Percentiles rank a stretch among this genome's conserved stretches.
phyloP scores from a whole-genome alignment of 305 asterid species.

The Fraxinus albicans region DNA sequence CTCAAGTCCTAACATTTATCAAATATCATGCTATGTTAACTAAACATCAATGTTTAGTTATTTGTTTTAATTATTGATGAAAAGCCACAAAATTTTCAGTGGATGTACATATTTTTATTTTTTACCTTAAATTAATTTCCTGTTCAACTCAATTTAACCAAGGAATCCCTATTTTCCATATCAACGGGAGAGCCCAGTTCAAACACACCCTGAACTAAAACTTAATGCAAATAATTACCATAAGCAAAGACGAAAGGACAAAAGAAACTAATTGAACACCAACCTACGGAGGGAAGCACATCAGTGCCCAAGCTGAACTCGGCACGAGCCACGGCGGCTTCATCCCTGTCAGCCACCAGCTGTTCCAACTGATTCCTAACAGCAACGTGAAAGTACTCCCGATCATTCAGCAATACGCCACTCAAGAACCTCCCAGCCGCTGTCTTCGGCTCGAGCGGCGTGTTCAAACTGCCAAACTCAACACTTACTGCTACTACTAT shows the following conservation, averaged over 20 bases:
- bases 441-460: slow-evolving; percentile 74
- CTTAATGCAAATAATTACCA: not conserved
- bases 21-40: not conserved
- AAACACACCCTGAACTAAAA: not conserved
- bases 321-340: slow-evolving; percentile 50
- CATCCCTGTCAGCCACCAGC: slow-evolving; percentile 51
- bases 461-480: slow-evolving; percentile 52
- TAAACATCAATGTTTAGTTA: not conserved
- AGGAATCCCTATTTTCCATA: not conserved
- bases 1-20: not conserved
- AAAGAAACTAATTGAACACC: not conserved
- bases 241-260: not conserved
- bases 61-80: not conserved
- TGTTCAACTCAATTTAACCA: not conserved
- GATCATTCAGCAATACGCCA: slow-evolving; percentile 60
- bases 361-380: slow-evolving; percentile 58
- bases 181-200: not conserved
- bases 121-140: not conserved
- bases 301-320: slow-evolving; percentile 60
- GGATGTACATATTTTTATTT: not conserved
- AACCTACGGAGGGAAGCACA: slow-evolving; percentile 83
- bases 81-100: not conserved
- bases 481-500: slow-evolving; percentile 31
- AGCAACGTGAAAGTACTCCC: slow-evolving; percentile 40
- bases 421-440: slow-evolving; percentile 59